A percentile compares a stretch with the other conserved stretches of the same genome.
These are phyloP conservation scores for Rhizoclosmatium sp. DNA, from an alignment of 192 early-diverging fungal species.

Conservation along the genomic window DNA sequence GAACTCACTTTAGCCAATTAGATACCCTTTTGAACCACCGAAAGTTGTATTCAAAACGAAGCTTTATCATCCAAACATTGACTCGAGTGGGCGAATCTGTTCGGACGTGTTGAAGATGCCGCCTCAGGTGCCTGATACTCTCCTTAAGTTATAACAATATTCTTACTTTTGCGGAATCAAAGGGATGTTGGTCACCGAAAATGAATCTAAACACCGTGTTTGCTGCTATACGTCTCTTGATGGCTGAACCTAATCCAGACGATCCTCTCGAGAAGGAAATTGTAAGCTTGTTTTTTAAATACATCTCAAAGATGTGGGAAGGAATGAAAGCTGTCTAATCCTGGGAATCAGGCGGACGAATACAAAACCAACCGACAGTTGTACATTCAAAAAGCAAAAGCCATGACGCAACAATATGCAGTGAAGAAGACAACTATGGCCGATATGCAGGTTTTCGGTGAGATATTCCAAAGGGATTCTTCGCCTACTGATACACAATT, in stretches of 20 bases:
- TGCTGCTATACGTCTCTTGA: constrained; percentile 22
- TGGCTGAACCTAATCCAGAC: constrained; percentile 41
- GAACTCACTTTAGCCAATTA: background rate
- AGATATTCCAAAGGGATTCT: background rate
- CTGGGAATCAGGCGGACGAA: constrained; percentile 32
- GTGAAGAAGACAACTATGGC: background rate
- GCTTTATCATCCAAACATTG: constrained; percentile 41
- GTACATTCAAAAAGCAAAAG: constrained; percentile 38
- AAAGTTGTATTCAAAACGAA: constrained; percentile 34
- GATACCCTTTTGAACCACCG: constrained; percentile 41
- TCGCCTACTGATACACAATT: background rate
- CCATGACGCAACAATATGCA: constrained; percentile 31
- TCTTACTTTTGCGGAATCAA: background rate
- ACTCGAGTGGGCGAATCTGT: constrained; percentile 26
- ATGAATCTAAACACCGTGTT: constrained; percentile 39
- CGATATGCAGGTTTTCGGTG: background rate
- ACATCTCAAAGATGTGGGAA: background rate
- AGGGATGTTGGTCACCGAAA: constrained; percentile 39
- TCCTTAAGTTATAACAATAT: background rate
- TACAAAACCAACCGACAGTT: constrained; percentile 27
- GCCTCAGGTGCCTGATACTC: constrained; percentile 10
- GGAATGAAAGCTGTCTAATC: background rate
- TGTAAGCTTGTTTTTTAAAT: background rate
- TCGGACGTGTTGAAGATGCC: constrained; percentile 33
- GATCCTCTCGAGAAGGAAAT: constrained; percentile 38